Percentiles rank a stretch among this genome's conserved stretches.
Conservation (phyloP, 345 rosid species). For the Salix arbutifolia region DNA sequence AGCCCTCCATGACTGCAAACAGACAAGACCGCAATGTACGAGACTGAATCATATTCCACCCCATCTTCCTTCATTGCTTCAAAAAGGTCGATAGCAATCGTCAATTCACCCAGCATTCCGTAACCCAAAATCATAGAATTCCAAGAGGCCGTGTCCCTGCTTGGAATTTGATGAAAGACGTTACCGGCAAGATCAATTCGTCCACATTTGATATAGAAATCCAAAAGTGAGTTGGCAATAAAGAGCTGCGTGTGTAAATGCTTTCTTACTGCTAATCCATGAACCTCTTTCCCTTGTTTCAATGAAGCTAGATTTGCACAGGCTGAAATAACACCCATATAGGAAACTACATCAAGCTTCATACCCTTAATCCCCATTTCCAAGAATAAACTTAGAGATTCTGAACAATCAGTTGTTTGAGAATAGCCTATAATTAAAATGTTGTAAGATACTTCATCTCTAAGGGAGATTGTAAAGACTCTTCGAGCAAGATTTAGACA, state of each 20-base stretch:
- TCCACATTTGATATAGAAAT: slow-evolving; percentile 44
- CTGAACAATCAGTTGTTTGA: slow-evolving; percentile 39
- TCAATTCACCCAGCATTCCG: slow-evolving; percentile 43
- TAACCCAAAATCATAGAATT: slow-evolving; percentile 45
- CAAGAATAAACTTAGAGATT: slow-evolving; percentile 46
- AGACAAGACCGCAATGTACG: slow-evolving; percentile 44
- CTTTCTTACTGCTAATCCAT: slow-evolving; percentile 37
- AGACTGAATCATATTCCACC: slow-evolving; percentile 36
- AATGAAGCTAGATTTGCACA: slow-evolving; percentile 44
- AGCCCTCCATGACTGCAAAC: slow-evolving; percentile 53
- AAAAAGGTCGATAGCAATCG: slow-evolving; percentile 34
- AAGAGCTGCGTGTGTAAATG: slow-evolving; percentile 37
- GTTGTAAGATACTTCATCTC: slow-evolving; percentile 59
- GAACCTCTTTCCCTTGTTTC: slow-evolving; percentile 50
- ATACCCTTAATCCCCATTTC: slow-evolving; percentile 48
- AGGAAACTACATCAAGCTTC: slow-evolving; percentile 54
- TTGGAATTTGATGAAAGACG: slow-evolving; percentile 32
- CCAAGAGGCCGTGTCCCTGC: slow-evolving; percentile 47
- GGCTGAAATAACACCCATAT: slow-evolving; percentile 52
- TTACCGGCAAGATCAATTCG: slow-evolving; percentile 35
- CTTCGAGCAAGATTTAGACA: slow-evolving; percentile 34
- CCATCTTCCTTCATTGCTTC: slow-evolving; percentile 42
- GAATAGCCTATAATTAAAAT: slow-evolving; percentile 49
- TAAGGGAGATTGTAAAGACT: slow-evolving; percentile 37
- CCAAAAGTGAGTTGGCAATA: slow-evolving; percentile 48